A percentile compares a stretch with the other conserved stretches of the same genome.
These are phyloP conservation scores for Monosporascus sp. DNA, from an alignment of 2,329 filamentous ascomycete species.

Conservation along the genomic window DNA sequence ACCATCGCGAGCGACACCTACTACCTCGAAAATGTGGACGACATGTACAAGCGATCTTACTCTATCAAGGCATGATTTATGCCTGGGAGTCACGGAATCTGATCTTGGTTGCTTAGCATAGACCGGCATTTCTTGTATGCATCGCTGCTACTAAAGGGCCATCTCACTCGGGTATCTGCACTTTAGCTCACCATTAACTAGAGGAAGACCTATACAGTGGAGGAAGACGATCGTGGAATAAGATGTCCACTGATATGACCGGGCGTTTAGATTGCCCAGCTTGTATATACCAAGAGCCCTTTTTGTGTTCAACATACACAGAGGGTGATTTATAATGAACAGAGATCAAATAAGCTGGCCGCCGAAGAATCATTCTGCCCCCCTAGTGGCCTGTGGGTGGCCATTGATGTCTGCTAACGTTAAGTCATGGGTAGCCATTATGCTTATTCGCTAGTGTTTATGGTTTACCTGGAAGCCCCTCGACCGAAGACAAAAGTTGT, in stretches of 20 bases:
- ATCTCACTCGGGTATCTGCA: too few relatives aligned
- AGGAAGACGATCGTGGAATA: constrained; percentile 9
- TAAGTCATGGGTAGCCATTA: too few relatives aligned
- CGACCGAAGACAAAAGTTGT: too few relatives aligned
- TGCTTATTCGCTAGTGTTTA: too few relatives aligned
- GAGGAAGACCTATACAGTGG: constrained; percentile 15
- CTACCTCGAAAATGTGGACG: constrained; percentile 75
- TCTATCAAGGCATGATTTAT: constrained; percentile 60
- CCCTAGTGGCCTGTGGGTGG: too few relatives aligned
- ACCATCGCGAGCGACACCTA: constrained; percentile 65
- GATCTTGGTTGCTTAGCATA: constrained; percentile 18
- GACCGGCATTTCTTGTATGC: constrained; percentile 11
- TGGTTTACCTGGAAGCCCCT: too few relatives aligned
- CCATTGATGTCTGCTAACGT: too few relatives aligned
- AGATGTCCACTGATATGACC: constrained; percentile 15
- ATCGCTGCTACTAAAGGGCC: too few relatives aligned
- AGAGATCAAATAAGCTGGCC: constrained; percentile 4
- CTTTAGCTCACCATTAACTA: constrained; percentile 11
- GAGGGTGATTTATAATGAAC: constrained; percentile 13
- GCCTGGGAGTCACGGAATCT: constrained; percentile 12
- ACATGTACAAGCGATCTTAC: constrained; percentile 82
- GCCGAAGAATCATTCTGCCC: neutral
- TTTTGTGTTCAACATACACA: constrained; percentile 13
- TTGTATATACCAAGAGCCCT: constrained; percentile 25
- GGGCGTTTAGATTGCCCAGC: constrained; percentile 12